Evolutionary conservation across 2,329 filamentous ascomycete genomes (phyloP).

Genomic region (Aspergillus cejpii): DNA sequence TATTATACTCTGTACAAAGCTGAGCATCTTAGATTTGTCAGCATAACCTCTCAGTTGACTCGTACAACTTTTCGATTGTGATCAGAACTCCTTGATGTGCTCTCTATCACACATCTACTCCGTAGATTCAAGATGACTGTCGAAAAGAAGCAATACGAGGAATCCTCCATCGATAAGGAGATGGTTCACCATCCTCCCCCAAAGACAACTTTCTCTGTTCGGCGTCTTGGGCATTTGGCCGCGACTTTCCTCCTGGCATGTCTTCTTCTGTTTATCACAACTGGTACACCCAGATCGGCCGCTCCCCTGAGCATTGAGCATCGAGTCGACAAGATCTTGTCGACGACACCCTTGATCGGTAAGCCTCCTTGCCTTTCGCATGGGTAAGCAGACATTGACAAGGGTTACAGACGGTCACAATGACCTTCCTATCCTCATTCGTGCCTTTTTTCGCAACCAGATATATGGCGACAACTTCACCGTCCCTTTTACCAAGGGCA

Average conservation of each 20-base stretch:
- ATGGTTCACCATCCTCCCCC: background rate
- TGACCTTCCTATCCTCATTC: conserved; percentile 71
- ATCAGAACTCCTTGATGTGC: too few species aligned
- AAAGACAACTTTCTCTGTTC: background rate
- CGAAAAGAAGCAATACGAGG: background rate
- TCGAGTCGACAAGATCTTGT: conserved; percentile 42
- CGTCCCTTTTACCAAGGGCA: conserved; percentile 65
- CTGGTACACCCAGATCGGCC: conserved; percentile 3
- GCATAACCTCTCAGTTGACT: too few species aligned
- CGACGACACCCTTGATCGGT: conserved; percentile 46
- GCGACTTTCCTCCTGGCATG: conserved; percentile 7
- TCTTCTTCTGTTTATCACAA: conserved; percentile 4
- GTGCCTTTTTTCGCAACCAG: conserved; percentile 62
- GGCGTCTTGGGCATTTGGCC: background rate
- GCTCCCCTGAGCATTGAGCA: conserved; percentile 25
- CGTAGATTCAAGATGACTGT: background rate
- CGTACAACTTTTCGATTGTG: too few species aligned
- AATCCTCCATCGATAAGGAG: background rate
- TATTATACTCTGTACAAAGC: too few species aligned
- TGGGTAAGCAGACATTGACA: background rate
- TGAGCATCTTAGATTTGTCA: too few species aligned
- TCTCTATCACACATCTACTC: background rate
- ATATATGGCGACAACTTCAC: conserved; percentile 70
- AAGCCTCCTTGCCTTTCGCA: conserved; percentile 4
- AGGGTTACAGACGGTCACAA: conserved; percentile 71